Evolutionary conservation across 1,284 basidiomycete genomes (phyloP), one percentile per base, ranked within the genome.

Genomic region (Ganoderma sinense): DNA sequence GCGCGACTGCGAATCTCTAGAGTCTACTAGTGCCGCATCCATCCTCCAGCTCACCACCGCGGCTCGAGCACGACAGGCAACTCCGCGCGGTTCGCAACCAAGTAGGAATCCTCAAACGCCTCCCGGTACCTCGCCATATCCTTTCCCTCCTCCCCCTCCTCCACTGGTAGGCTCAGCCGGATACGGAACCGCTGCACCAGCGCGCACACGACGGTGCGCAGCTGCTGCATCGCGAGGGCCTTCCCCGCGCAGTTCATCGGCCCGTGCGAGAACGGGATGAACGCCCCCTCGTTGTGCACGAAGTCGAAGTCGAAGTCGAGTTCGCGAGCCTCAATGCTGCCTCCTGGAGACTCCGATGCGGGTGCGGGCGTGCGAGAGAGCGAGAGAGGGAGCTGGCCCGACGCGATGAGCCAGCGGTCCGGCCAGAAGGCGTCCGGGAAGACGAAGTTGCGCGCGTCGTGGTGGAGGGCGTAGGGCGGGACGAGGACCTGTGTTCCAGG

Each of bases 221-320:
- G n/a, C n/a, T n/a, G n/a, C n/a, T n/a, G n/a, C n/a, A n/a, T n/a
- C n/a, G n/a, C n/a, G n/a, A n/a, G n/a, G n/a, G n/a, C n/a, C n/a
- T n/a, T n/a, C n/a, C n/a, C n/a, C n/a, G n/a, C n/a, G n/a, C n/a
- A n/a, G n/a, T n/a, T n/a, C n/a, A n/a, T n/a, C n/a, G n/a, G n/a
- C n/a, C n/a, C n/a, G n/a, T n/a, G 73, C 1, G 76, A 79, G 72
- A 79, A 80, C 2, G 79, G 78, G 33, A 76, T 68, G 70, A 74
- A 80, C 10, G 78, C 79, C 48, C 66, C 68, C 5, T 67, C 11
- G 69, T 78, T 74, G 63, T 76, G 75, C 29, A 72, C 66, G 33
- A 77, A 64, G 56, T 61, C 48, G n/a, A 13, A 11, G 16, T 26
- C 48, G 41, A 18, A 43, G n/a, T n/a, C n/a, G n/a, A n/a, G n/a